Base-by-base conservation (phyloP, 2,329 filamentous ascomycete genomes). In the Sarocladiaceae sp. region DNA sequence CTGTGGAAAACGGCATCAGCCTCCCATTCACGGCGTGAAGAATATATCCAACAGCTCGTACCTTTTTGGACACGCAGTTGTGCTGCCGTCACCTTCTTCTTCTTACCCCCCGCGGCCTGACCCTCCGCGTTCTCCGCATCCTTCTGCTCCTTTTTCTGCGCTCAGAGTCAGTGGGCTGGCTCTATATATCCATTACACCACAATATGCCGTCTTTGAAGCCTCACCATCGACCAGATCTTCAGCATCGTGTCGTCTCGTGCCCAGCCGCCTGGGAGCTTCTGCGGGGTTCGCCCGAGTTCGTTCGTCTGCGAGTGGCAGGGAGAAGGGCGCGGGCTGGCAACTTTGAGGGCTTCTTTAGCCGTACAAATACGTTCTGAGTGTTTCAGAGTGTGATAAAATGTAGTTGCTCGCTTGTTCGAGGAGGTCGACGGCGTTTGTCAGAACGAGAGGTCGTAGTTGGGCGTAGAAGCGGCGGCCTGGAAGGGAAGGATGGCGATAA, bases 171-270 rank as follows among this genome's bases (percentile, higher is more conserved):
- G n/a, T n/a, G n/a, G n/a, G n/a, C n/a, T n/a, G n/a, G n/a, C n/a
- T n/a, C n/a, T n/a, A n/a, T n/a, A n/a, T n/a, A n/a, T n/a, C n/a
- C n/a, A n/a, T n/a, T 6, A 33, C n/a, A 10, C n/a, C 6, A 13
- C 31, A 33, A 35, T 11, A 15, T 13, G 6, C 26, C 9, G 26
- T 13, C 9, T 13, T 7, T 9, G 32, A 18, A 18, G 32, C 58
- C 76, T 43, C 73, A 94, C 89, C 91, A 97, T 95, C 58, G 89
- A 95, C 93, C 91, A 97, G 74, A 97, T 96, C 74, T 97, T 97
- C 76, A 96, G 78, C 93, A 97, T 97, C 61, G 73, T 90, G 70
- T 40, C 33, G 47, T 32, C 29, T 43, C 27, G 40, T 33, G 40
- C 26, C 40, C 29, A 32, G 40, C 12, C n/a, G 40, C 40, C 26